A percentile compares a stretch with the other conserved stretches of the same genome.
phyloP scores from a whole-genome alignment of 257 asterid genomes.

The Solanum habrochaites region DNA sequence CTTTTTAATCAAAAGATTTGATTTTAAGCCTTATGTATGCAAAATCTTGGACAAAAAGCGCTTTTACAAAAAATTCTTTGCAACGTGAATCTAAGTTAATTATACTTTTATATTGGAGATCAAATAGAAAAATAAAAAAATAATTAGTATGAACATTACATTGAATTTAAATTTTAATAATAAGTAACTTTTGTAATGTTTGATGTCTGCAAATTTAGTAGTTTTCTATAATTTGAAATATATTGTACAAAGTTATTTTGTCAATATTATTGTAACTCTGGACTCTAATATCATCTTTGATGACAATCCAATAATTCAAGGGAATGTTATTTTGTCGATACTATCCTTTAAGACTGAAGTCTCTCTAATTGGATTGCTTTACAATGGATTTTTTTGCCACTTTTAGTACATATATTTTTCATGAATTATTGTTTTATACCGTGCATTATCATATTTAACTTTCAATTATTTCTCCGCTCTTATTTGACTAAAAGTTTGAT shows the following conservation, averaged over 20 bases:
- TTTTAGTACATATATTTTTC: neutral
- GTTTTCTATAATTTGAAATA: neutral
- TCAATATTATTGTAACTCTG: neutral
- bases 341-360: neutral
- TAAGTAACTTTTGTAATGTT: neutral
- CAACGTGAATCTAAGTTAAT: too few relatives aligned
- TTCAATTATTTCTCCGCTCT: neutral
- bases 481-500: neutral
- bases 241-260: neutral
- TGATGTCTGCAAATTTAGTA: neutral
- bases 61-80: neutral
- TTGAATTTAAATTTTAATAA: neutral
- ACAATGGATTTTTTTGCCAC: neutral
- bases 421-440: neutral
- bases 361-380: neutral
- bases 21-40: neutral
- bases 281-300: neutral
- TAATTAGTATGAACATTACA: neutral
- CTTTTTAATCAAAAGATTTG: too few relatives aligned
- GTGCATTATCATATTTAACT: neutral
- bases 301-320: neutral
- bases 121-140: neutral
- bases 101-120: too few relatives aligned
- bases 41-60: too few relatives aligned
- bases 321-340: neutral